Evolutionary conservation across 345 rosid species (phyloP).

Genomic region (Acer campestre): DNA sequence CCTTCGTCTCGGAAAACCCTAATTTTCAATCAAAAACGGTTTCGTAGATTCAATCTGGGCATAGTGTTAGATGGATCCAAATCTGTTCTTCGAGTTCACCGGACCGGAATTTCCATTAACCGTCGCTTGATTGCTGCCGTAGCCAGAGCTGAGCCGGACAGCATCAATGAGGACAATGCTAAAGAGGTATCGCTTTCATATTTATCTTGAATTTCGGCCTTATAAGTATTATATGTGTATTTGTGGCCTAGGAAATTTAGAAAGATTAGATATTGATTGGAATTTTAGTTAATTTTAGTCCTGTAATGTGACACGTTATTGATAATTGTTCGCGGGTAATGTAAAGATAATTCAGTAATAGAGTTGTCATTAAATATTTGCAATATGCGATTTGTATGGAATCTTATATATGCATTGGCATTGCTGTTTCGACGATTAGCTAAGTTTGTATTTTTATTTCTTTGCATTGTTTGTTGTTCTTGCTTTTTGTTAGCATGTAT

Average conservation of each 20-base stretch:
- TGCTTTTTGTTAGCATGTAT: too few relatives aligned
- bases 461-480: not conserved
- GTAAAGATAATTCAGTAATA: not conserved
- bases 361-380: too few relatives aligned
- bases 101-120: conserved; percentile 23
- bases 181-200: conserved; percentile 36
- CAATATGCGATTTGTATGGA: too few relatives aligned
- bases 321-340: not conserved
- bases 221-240: not conserved
- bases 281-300: not conserved
- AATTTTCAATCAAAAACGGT: conserved; percentile 29
- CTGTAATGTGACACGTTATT: not conserved
- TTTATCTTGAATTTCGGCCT: not conserved
- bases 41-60: conserved; percentile 27
- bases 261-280: not conserved
- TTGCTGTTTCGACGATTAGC: not conserved
- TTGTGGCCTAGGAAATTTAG: too few relatives aligned
- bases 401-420: not conserved
- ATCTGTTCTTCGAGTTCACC: conserved; percentile 27
- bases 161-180: conserved; percentile 40
- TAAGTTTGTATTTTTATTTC: not conserved
- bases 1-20: conserved; percentile 37
- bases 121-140: conserved; percentile 49
- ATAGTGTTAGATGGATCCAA: conserved; percentile 35
- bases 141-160: conserved; percentile 52